These are phyloP conservation scores for Pseudogymnoascus destructans DNA, from an alignment of 2,329 filamentous ascomycete genomes.

Conservation along the genomic window DNA sequence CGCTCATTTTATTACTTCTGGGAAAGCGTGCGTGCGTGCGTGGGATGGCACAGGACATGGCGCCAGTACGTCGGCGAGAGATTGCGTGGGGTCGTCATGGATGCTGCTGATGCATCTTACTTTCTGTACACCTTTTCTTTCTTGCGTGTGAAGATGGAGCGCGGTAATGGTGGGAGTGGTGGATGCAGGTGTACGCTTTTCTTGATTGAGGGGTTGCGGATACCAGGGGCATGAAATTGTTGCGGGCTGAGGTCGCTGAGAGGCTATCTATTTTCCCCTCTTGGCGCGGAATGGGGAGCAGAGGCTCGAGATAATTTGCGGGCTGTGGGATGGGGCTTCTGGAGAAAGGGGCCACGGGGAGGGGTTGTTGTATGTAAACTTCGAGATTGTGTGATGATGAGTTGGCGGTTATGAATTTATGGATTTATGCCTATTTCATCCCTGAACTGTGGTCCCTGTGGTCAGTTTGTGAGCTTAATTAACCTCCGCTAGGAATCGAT, in stretches of 20 bases:
- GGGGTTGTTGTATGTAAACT: not conserved
- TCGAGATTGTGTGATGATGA: not conserved
- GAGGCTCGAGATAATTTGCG: not conserved
- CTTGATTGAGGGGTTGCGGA: not conserved
- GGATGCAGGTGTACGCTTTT: not conserved
- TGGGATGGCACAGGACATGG: not conserved
- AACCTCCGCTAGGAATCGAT: not conserved
- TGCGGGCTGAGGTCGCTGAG: not conserved
- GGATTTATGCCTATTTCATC: not conserved
- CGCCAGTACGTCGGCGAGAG: not conserved
- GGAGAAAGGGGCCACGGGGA: not conserved
- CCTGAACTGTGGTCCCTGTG: not conserved
- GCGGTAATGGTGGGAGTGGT: not conserved
- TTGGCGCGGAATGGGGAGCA: not conserved
- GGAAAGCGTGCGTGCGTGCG: constrained; percentile 2
- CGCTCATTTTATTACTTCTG: not conserved
- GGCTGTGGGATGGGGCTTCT: not conserved
- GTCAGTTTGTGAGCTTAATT: not conserved
- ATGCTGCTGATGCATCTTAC: not conserved
- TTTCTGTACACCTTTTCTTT: constrained; percentile 2
- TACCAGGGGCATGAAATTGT: constrained; percentile 1
- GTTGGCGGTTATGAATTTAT: not conserved
- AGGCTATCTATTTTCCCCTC: constrained; percentile 1
- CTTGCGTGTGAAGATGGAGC: not conserved
- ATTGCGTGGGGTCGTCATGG: not conserved